phyloP scores from a whole-genome alignment of 768 basidiomycete genomes.

The Heimioporus sp. region DNA sequence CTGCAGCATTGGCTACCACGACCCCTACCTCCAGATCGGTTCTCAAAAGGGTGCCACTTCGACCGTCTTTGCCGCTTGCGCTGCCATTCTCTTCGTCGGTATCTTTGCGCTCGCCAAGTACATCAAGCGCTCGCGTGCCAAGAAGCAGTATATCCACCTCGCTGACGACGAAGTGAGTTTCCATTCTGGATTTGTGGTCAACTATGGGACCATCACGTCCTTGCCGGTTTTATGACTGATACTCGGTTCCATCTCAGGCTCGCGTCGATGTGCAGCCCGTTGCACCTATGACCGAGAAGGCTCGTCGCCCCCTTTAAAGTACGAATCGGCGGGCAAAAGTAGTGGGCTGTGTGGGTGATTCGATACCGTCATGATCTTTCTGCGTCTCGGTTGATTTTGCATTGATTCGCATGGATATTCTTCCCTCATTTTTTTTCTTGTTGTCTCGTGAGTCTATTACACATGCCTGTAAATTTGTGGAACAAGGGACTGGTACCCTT shows the following conservation, averaged over 20 bases:
- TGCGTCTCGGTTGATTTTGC: conserved; percentile 7
- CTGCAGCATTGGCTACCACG: conserved; percentile 34
- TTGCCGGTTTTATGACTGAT: conserved; percentile 3
- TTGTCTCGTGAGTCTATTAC: conserved; percentile 5
- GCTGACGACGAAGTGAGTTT: conserved; percentile 37
- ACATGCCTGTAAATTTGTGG: conserved; percentile 15
- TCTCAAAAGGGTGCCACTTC: conserved; percentile 30
- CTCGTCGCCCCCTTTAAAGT: conserved; percentile 23
- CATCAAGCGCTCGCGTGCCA: conserved; percentile 33
- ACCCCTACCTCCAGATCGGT: conserved; percentile 32
- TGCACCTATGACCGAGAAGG: conserved; percentile 30
- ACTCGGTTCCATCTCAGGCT: conserved; percentile 6
- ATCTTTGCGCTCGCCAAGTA: conserved; percentile 33
- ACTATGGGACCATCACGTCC: background rate
- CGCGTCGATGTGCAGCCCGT: conserved; percentile 14
- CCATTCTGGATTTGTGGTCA: background rate
- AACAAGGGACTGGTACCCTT: conserved; percentile 26
- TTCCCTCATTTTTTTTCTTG: no score
- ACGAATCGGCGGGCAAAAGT: background rate
- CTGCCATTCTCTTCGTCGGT: conserved; percentile 37
- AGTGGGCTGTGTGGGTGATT: conserved; percentile 1
- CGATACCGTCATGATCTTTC: conserved; percentile 2
- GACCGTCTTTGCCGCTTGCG: conserved; percentile 33
- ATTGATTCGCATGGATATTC: no score
- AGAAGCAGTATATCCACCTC: conserved; percentile 35